phyloP scores from a whole-genome alignment of 2,329 filamentous ascomycete species.

The Drechslera avenae region DNA sequence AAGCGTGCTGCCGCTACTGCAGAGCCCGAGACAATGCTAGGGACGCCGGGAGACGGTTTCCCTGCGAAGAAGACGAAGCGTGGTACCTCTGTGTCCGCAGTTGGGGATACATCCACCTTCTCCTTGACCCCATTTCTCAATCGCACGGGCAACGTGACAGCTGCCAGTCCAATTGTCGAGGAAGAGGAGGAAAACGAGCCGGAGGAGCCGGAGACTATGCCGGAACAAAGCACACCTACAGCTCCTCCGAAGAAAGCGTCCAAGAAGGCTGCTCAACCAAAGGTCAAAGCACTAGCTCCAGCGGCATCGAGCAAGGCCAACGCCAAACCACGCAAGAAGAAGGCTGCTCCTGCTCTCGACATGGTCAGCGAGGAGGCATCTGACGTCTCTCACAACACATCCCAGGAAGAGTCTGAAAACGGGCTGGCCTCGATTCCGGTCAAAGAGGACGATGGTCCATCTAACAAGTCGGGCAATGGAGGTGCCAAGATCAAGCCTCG shows the following conservation, averaged over 20 bases:
- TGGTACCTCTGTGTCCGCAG: constrained; percentile 59
- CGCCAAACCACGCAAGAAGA: constrained; percentile 51
- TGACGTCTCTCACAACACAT: constrained; percentile 33
- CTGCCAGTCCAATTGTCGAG: constrained; percentile 50
- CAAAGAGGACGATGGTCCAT: constrained; percentile 41
- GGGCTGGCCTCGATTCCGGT: constrained; percentile 36
- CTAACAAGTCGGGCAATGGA: constrained; percentile 39
- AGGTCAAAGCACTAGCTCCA: constrained; percentile 52
- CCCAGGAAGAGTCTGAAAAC: constrained; percentile 50
- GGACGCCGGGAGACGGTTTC: constrained; percentile 56
- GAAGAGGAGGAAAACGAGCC: constrained; percentile 30
- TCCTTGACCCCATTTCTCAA: constrained; percentile 95
- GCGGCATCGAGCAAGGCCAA: constrained; percentile 54
- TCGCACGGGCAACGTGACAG: constrained; percentile 66
- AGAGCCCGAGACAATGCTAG: constrained; percentile 55
- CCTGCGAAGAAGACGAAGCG: constrained; percentile 54
- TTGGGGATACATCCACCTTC: constrained; percentile 88
- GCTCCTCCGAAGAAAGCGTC: constrained; percentile 36
- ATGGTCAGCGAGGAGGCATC: constrained; percentile 52
- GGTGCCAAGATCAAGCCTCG: constrained; percentile 49
- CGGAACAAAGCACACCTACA: constrained; percentile 38
- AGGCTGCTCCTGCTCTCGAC: constrained; percentile 47
- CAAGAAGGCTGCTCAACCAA: constrained; percentile 37
- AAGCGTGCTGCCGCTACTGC: constrained; percentile 52
- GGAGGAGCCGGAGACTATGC: constrained; percentile 27